These are phyloP conservation scores for Dactylis glomerata DNA, from an alignment of 176 grass and related monocot species.

Conservation along the genomic window DNA sequence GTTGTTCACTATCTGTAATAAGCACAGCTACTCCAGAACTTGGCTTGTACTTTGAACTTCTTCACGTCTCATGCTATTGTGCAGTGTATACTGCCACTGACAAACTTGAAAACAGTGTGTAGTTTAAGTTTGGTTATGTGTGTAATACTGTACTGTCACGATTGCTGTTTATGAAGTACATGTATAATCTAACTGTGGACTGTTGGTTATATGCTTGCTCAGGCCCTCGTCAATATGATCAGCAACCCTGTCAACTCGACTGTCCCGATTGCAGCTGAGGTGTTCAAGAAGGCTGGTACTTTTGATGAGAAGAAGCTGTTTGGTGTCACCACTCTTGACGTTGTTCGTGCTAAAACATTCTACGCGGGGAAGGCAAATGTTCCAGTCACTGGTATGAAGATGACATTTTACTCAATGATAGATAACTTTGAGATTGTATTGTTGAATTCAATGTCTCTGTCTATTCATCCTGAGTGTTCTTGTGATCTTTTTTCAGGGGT, in stretches of 20 bases:
- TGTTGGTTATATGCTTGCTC: background rate
- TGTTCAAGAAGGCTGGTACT: constrained; percentile 91
- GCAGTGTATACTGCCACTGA: background rate
- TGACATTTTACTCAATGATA: background rate
- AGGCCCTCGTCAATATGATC: constrained; percentile 92
- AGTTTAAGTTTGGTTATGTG: background rate
- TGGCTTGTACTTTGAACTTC: background rate
- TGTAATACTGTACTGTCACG: background rate
- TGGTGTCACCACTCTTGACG: constrained; percentile 93
- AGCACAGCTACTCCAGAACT: background rate
- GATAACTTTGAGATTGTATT: background rate
- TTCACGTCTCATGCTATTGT: background rate
- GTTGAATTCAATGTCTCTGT: background rate
- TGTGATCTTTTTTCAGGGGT: constrained; percentile 44
- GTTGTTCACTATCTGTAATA: background rate
- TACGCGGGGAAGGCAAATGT: constrained; percentile 78
- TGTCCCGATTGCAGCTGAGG: constrained; percentile 76
- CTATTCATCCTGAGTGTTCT: background rate
- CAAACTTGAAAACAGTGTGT: background rate
- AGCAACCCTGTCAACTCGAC: constrained; percentile 99
- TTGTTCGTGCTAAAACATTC: constrained; percentile 88
- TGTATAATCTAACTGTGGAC: background rate
- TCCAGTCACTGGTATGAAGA: constrained; percentile 52
- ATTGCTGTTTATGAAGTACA: background rate
- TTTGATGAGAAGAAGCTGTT: constrained; percentile 87